These are phyloP conservation scores for Extremus antarcticus DNA, from an alignment of 495 filamentous ascomycete species.

Conservation along the genomic window DNA sequence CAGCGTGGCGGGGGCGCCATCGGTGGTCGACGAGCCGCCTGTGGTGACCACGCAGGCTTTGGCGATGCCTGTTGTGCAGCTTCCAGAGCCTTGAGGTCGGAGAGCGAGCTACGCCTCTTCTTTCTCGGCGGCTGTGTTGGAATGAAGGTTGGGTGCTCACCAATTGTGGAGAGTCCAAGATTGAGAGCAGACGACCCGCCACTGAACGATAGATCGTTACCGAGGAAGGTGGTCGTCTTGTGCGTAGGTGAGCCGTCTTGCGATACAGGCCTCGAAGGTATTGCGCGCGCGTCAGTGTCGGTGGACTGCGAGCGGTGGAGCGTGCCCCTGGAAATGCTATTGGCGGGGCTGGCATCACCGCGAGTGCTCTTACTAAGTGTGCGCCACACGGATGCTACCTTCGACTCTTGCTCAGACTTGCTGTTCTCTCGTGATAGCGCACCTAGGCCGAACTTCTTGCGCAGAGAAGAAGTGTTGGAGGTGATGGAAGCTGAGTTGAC, in stretches of 20 bases:
- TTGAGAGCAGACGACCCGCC: constrained; percentile 4
- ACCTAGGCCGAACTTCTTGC: constrained; percentile 72
- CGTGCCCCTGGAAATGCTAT: constrained; percentile 51
- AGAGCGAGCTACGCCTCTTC: constrained; percentile 85
- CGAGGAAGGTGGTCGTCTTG: constrained; percentile 41
- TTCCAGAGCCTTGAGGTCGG: constrained; percentile 59
- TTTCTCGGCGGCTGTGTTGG: constrained; percentile 43
- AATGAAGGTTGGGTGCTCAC: constrained; percentile 28
- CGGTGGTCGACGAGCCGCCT: constrained; percentile 7
- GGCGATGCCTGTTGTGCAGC: constrained; percentile 10
- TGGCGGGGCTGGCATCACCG: constrained; percentile 36
- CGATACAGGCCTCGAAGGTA: constrained; percentile 32
- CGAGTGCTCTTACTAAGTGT: constrained; percentile 76
- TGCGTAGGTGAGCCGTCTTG: constrained; percentile 41
- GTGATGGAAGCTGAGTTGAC: constrained; percentile 46
- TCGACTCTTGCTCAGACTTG: constrained; percentile 56
- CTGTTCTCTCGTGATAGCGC: constrained; percentile 65
- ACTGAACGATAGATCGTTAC: constrained; percentile 19
- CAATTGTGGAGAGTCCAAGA: constrained; percentile 34
- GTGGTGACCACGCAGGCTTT: constrained; percentile 25
- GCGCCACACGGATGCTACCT: constrained; percentile 69
- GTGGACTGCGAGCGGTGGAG: constrained; percentile 71
- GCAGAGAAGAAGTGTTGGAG: constrained; percentile 72
- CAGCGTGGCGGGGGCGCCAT: constrained; percentile 1
- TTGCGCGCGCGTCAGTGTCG: constrained; percentile 51